Evolutionary conservation across 2,329 filamentous ascomycete species (phyloP).

Genomic region (Hortaea werneckii): DNA sequence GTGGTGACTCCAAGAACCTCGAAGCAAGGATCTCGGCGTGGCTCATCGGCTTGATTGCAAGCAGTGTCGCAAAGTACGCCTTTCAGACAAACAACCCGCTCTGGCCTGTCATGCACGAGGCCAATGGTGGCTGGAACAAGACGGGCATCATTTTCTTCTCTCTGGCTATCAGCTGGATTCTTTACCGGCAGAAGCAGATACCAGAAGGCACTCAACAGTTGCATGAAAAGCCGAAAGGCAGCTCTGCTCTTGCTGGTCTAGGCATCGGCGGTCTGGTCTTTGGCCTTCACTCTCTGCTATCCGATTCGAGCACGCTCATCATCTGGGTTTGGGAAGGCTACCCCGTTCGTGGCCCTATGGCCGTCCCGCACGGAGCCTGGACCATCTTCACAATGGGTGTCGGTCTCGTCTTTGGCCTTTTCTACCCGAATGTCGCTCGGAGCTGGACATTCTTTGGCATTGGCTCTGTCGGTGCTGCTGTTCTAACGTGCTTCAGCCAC

Average conservation of each 20-base stretch:
- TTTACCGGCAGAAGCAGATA: constrained; percentile 48
- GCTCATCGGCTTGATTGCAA: constrained; percentile 70
- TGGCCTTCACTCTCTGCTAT: constrained; percentile 80
- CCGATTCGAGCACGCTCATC: constrained; percentile 98
- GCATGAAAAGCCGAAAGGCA: constrained; percentile 52
- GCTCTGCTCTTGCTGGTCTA: constrained; percentile 59
- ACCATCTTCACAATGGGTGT: constrained; percentile 80
- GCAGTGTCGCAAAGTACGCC: constrained; percentile 82
- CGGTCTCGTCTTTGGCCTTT: constrained; percentile 68
- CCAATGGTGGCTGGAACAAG: constrained; percentile 88
- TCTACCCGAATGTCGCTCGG: constrained; percentile 57
- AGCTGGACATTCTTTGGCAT: constrained; percentile 72
- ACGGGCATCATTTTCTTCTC: constrained; percentile 67
- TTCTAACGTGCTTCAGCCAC: constrained; percentile 66
- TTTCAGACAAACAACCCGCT: constrained; percentile 92
- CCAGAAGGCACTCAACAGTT: constrained; percentile 30
- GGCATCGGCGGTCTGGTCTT: constrained; percentile 81
- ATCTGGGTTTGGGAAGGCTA: constrained; percentile 97
- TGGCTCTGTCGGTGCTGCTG: constrained; percentile 67
- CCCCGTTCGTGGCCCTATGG: constrained; percentile 76
- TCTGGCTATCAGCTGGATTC: constrained; percentile 65
- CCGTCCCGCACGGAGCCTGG: constrained; percentile 79
- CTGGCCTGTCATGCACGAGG: constrained; percentile 86
- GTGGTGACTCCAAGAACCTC: constrained; percentile 61
- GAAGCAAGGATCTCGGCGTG: constrained; percentile 76